Conservation (phyloP, 371 early-diverging fungal genomes). For the Rhizopus delemar region DNA sequence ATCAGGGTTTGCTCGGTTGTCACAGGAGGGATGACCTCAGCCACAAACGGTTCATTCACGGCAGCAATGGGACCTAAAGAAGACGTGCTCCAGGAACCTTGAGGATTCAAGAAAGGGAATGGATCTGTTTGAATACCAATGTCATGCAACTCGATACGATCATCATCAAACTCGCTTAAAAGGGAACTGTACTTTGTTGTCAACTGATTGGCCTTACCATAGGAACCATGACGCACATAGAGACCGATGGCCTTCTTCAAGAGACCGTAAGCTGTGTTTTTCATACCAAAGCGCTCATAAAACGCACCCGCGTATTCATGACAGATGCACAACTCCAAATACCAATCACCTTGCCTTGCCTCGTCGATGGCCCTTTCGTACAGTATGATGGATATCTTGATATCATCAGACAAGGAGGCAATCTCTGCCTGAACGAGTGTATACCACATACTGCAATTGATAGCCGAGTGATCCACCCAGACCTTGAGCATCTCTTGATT, state of each 20-base stretch:
- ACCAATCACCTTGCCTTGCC: constrained; percentile 36
- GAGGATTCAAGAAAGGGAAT: constrained; percentile 40
- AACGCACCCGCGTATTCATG: constrained; percentile 46
- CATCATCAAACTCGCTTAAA: constrained; percentile 31
- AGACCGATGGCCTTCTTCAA: constrained; percentile 37
- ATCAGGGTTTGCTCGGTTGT: constrained; percentile 47
- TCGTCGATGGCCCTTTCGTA: constrained; percentile 45
- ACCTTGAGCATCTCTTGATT: constrained; percentile 33
- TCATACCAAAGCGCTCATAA: constrained; percentile 35
- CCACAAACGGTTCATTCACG: constrained; percentile 33
- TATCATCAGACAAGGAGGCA: constrained; percentile 19
- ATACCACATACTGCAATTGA: constrained; percentile 40
- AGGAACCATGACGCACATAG: constrained; percentile 36
- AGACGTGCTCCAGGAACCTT: constrained; percentile 39
- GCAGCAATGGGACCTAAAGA: constrained; percentile 24
- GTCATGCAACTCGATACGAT: constrained; percentile 31
- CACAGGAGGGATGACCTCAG: constrained; percentile 40
- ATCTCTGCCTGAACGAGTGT: constrained; percentile 43
- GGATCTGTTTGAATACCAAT: constrained; percentile 47
- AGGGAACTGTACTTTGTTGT: constrained; percentile 25
- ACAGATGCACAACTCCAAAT: constrained; percentile 34
- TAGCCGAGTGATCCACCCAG: constrained; percentile 31
- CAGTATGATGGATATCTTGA: constrained; percentile 20
- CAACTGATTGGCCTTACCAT: constrained; percentile 46
- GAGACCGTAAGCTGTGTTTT: constrained; percentile 39